Conservation (phyloP, 2,329 filamentous ascomycete genomes). For the Thielaviopsis cerberus region DNA sequence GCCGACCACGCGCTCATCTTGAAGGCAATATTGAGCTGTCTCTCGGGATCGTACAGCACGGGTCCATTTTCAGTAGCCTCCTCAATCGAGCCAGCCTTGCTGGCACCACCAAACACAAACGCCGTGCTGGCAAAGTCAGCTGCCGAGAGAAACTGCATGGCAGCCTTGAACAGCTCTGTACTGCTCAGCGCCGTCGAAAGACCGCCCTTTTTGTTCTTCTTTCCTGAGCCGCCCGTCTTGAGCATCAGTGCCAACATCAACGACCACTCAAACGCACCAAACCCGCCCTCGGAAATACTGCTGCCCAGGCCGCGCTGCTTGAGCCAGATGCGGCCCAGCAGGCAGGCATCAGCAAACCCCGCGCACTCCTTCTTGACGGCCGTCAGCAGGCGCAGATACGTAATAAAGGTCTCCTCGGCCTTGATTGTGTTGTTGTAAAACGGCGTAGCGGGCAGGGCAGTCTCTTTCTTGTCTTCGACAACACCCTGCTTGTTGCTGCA, state of each 20-base stretch:
- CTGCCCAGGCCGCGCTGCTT: slow-evolving; percentile 67
- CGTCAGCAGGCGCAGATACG: slow-evolving; percentile 60
- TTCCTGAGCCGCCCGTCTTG: slow-evolving; percentile 39
- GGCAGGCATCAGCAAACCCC: slow-evolving; percentile 64
- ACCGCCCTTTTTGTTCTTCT: slow-evolving; percentile 35
- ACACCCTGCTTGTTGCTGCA: slow-evolving; percentile 46
- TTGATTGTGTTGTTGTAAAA: slow-evolving; percentile 81
- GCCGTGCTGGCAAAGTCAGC: slow-evolving; percentile 54
- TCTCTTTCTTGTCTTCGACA: slow-evolving; percentile 25
- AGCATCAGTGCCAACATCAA: slow-evolving; percentile 63
- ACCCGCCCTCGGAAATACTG: slow-evolving; percentile 55
- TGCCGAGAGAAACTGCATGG: slow-evolving; percentile 66
- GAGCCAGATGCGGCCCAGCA: slow-evolving; percentile 76
- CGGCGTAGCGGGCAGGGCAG: slow-evolving; percentile 36
- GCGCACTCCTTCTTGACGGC: slow-evolving; percentile 49
- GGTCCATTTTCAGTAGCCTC: slow-evolving; percentile 33
- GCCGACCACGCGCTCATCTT: slow-evolving; percentile 87
- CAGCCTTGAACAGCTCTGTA: slow-evolving; percentile 87
- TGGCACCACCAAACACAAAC: slow-evolving; percentile 28
- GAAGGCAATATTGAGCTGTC: slow-evolving; percentile 65
- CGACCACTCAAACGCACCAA: slow-evolving; percentile 85
- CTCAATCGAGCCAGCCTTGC: slow-evolving; percentile 17
- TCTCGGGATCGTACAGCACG: slow-evolving; percentile 57
- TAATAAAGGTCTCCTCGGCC: slow-evolving; percentile 53
- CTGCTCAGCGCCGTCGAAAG: slow-evolving; percentile 69